These are phyloP conservation scores for Acrodontium crateriforme DNA, from an alignment of 2,329 filamentous ascomycete species.

Conservation along the genomic window DNA sequence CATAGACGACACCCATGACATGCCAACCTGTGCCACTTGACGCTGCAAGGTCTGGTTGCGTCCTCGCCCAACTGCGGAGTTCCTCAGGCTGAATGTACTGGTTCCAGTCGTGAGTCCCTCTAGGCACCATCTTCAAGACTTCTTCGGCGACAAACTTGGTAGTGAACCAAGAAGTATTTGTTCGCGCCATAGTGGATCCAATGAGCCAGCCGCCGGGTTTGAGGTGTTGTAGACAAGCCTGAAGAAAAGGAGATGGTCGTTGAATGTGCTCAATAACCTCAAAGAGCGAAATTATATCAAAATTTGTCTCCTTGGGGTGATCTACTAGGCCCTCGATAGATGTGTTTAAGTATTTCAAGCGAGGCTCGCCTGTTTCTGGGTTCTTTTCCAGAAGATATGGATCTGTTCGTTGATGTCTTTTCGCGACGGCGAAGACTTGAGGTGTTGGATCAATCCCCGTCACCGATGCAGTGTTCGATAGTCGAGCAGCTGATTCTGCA, in stretches of 20 bases:
- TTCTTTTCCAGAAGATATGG: conserved; percentile 45
- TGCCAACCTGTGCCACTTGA: conserved; percentile 46
- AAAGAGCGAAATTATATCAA: conserved; percentile 76
- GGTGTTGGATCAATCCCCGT: conserved; percentile 67
- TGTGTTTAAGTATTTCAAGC: conserved; percentile 57
- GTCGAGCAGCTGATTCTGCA: conserved; percentile 67
- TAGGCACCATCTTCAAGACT: conserved; percentile 71
- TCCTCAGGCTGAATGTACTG: conserved; percentile 90
- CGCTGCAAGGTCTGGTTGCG: conserved; percentile 34
- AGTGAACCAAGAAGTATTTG: conserved; percentile 76
- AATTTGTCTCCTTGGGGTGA: conserved; percentile 29
- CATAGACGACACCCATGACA: conserved; percentile 73
- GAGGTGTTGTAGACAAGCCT: conserved; percentile 58
- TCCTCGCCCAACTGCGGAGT: conserved; percentile 38
- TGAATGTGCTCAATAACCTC: conserved; percentile 93
- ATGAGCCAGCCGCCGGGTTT: conserved; percentile 87
- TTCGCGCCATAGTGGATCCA: conserved; percentile 81
- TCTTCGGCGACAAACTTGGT: conserved; percentile 90
- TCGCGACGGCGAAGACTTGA: conserved; percentile 60
- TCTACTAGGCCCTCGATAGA: conserved; percentile 55
- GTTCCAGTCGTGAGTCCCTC: conserved; percentile 87
- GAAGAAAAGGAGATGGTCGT: conserved; percentile 59
- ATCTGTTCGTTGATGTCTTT: conserved; percentile 60
- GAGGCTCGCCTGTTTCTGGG: no score
- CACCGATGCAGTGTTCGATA: conserved; percentile 49